Evolutionary conservation across 129 eudicot genomes (phyloP), one percentile per base, ranked within the genome.

Genomic region (Flaveria brownii): DNA sequence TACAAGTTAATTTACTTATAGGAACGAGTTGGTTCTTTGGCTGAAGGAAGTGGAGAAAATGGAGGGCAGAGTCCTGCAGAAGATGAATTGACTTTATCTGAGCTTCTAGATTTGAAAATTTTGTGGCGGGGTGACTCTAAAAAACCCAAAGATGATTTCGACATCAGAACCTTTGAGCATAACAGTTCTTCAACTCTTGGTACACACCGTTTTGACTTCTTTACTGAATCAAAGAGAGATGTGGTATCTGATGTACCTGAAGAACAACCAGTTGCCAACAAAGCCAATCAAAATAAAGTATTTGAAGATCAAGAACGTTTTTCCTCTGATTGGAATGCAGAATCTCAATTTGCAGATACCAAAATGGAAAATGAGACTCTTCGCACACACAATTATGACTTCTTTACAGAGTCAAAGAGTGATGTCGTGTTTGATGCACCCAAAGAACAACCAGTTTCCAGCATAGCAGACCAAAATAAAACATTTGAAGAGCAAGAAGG

Each of bases 311-410:
- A 80, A 67, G 82, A 64, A 46, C 79, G 72, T 59, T 72, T 71
- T 62, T 77, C 80, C 36, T 80, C 84, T 74, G 93, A 81, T 67
- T 91, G 97, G 91, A 82, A 82, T 72, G 90, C 93, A 76, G 88
- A 81, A 73, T 91, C 88, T 74, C 91, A 86, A 59, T 77, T 76
- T 80, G 83, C 89, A 26, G 84, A 79, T 72, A 14, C 83, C 39
- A 80, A 71, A 69, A 59, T 66, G 62, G 82, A 77, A 47, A 63
- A 68, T 16, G 84, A 72, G 68, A 76, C 70, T 55, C 75, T 85
- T 33, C 71, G 69, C 30, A 86, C 86, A 54, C 70, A 80, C 17
- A 87, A 85, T 39, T 71, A 85, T 63, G 90, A 90, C 55, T 70
- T 36, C 72, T 82, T 88, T 54, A 18, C 75, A 50, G 87, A 77